Evolutionary conservation across 495 filamentous ascomycete species (phyloP).

Genomic region (Amorphotheca resinae): DNA sequence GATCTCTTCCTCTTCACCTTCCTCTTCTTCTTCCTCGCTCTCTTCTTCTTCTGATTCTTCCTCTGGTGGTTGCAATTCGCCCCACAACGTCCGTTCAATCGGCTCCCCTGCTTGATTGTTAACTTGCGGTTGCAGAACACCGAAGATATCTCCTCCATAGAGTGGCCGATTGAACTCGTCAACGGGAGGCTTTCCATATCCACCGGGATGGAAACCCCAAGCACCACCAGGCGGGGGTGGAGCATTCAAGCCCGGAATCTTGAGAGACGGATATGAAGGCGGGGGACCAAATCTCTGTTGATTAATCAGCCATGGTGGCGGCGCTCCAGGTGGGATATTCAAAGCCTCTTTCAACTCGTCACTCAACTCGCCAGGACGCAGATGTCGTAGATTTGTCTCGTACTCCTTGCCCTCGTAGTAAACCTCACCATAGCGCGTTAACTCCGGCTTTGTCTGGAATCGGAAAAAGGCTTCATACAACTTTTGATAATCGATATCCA

Average conservation of each 20-base stretch:
- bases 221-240: constrained; percentile 82
- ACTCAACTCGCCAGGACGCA: constrained; percentile 81
- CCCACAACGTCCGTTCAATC: constrained; percentile 83
- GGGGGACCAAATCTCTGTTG: constrained; percentile 89
- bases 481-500: constrained; percentile 97
- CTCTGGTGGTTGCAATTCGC: constrained; percentile 77
- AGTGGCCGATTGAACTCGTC: constrained; percentile 84
- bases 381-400: constrained; percentile 83
- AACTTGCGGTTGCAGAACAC: constrained; percentile 48
- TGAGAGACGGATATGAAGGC: constrained; percentile 82
- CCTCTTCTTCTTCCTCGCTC: constrained; percentile 51
- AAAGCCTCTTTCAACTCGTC: constrained; percentile 86
- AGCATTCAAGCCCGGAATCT: constrained; percentile 91
- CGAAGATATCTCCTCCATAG: constrained; percentile 91
- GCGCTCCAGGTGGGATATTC: constrained; percentile 86
- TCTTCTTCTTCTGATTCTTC: constrained; percentile 77
- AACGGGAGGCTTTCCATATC: constrained; percentile 89
- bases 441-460: constrained; percentile 87
- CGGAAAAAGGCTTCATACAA: constrained; percentile 97
- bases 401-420: constrained; percentile 99
- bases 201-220: constrained; percentile 93
- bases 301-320: constrained; percentile 94
- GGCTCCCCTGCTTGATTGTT: constrained; percentile 58
- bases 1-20: constrained; percentile 52
- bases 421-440: constrained; percentile 92